Base-by-base conservation (phyloP, 2,329 filamentous ascomycete genomes). In the Calonectria honghensis region DNA sequence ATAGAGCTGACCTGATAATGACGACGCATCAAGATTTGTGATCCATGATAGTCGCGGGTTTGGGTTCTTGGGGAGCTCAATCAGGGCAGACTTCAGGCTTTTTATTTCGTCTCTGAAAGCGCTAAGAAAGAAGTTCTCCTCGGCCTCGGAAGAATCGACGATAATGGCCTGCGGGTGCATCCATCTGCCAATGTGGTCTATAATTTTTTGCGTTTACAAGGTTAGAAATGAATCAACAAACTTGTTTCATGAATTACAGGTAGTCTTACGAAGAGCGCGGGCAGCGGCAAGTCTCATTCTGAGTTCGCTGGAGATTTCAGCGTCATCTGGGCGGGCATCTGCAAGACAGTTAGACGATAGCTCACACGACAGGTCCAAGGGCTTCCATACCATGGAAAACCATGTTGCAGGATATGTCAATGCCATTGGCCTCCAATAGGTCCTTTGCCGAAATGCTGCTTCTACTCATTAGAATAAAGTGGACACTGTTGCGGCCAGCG, bases 161-260 rank as follows among this genome's bases (percentile, higher is more conserved):
- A 98, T 89, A 24, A 95, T 86, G 54, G 91, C 95, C 82, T 96
- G 94, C 0, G 96, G 96, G 78, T 94, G 92, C 86, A 98, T 91
- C 80, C 93, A 95, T 18, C 86, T 88, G 73, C 94, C 88, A 52
- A 98, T 91, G 79, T 97, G 93, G 69, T 88, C 89, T 90, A 20
- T 50, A 24, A 48, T 32, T 65, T 20, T 6, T 16, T 18, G 41
- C 7, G n/a, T 24, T 24, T n/a, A 32, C 66, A 66, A 32, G 63
- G 31, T 70, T 52, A 48, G 69, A 64, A 63, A 32, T 24, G n/a
- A 20, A 29, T 31, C 11, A 64, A 45, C 37, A 31, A 20, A 10
- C 18, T 50, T 45, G 14, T 20, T 39, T n/a, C 2, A 29, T 27
- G 13, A 11, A 31, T 27, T 11, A 13, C 20, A 16, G 71, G 57